Base-by-base conservation (phyloP, 2,329 filamentous ascomycete genomes). In the Ploettnerulaceae sp. region DNA sequence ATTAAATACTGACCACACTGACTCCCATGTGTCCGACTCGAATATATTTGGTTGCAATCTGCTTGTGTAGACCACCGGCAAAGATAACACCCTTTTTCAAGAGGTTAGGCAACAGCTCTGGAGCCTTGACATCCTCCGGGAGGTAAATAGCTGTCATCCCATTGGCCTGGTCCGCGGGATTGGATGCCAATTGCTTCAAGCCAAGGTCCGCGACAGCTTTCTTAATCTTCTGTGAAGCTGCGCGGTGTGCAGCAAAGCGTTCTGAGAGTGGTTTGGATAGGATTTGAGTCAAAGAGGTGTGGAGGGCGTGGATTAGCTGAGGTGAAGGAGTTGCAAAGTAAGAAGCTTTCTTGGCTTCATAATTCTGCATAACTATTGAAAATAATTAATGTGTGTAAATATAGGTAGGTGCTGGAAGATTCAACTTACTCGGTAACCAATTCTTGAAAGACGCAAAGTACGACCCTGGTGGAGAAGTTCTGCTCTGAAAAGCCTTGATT, bases 401-500 rank as follows among this genome's bases (percentile, higher is more conserved):
- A 24, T 7, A 22, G 8, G 24, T 5, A 35, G 9, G 18, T 14
- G 4, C 12, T 33, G n/a, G 20, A 15, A 41, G 17, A 45, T 9
- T 31, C 28, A 11, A 69, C 78, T 61, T 74, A 88, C 84, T 93
- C 36, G 91, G 91, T 47, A 90, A 73, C 93, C 93, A 98, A 71
- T 97, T 97, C 76, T 89, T 90, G 75, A 96, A 88, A 9, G 87
- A 95, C 45, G 87, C 90, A 69, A 96, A 98, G 77, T 97, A 98
- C 17, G 89, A 86, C 15, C 81, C 77, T 1, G 90, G 87, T 9
- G 85, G 84, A 8, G 81, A 83, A 73, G 91, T 91, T 65, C 93
- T 80, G 60, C 74, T 77, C 69, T 91, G 81, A 69, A 94, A 86
- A 8, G 74, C 72, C 61, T 93, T 76, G 58, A 98, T 86, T 33